A percentile compares a stretch with the other conserved stretches of the same genome.
These are phyloP conservation scores for Pseudogymnoascus sp. DNA, from an alignment of 2,329 filamentous ascomycete genomes.

Conservation along the genomic window DNA sequence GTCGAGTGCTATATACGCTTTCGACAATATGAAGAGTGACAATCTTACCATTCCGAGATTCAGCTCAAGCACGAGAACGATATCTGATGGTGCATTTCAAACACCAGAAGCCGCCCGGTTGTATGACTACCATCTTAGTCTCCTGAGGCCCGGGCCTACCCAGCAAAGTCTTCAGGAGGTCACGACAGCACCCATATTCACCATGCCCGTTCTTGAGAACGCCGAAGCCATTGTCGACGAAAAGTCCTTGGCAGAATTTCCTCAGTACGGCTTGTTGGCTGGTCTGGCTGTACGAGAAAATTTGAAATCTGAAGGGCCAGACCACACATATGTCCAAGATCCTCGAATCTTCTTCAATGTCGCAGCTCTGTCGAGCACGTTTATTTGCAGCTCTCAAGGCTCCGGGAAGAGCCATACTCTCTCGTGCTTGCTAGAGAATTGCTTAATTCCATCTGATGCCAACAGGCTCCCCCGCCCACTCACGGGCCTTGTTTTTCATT, in stretches of 20 bases:
- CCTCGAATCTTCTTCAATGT: no score
- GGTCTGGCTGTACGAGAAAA: background rate
- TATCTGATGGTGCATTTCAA: background rate
- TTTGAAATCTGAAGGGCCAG: background rate
- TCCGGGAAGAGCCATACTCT: no score
- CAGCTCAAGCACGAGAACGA: background rate
- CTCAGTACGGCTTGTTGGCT: background rate
- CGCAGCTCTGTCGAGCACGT: no score
- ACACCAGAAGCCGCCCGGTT: background rate
- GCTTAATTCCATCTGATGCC: no score
- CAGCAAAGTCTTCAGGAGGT: background rate
- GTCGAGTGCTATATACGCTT: background rate
- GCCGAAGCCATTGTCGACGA: background rate
- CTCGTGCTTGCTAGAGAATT: no score
- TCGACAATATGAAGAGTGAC: background rate
- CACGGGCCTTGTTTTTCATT: no score
- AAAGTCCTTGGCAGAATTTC: background rate
- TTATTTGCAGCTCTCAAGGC: no score
- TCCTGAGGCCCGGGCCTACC: background rate
- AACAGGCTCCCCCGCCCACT: no score
- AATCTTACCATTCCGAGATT: background rate
- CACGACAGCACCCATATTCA: background rate
- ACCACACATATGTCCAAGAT: no score
- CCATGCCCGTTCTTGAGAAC: background rate
- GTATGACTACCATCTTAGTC: background rate